These are phyloP conservation scores for Aristolochia fimbriata DNA, from an alignment of 164 flowering plant species.

Conservation along the genomic window DNA sequence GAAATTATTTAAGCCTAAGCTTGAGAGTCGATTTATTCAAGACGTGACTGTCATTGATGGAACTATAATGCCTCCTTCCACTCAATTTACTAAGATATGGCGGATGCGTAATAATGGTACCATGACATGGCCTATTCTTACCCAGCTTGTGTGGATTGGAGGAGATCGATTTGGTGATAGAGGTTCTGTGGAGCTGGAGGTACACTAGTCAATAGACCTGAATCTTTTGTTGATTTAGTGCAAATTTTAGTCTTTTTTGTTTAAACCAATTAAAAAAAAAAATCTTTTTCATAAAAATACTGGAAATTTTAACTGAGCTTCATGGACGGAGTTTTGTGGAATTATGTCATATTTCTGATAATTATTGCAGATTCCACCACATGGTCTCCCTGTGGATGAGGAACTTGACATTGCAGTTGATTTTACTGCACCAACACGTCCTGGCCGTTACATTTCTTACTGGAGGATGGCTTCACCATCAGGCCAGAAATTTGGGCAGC, in stretches of 20 bases:
- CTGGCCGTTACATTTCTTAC: slow-evolving; percentile 78
- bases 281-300: neutral
- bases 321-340: no score
- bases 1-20: slow-evolving; percentile 20
- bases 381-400: slow-evolving; percentile 32
- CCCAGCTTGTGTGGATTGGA: slow-evolving; percentile 67
- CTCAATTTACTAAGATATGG: slow-evolving; percentile 85
- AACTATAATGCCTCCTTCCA: slow-evolving; percentile 52
- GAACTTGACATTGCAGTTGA: slow-evolving; percentile 74
- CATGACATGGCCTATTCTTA: slow-evolving; percentile 48
- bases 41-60: slow-evolving; percentile 79
- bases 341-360: neutral
- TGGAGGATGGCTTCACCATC: slow-evolving; percentile 77
- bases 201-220: slow-evolving; percentile 4
- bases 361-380: slow-evolving; percentile 37
- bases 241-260: no score
- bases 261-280: no score
- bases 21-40: slow-evolving; percentile 52
- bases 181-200: slow-evolving; percentile 45
- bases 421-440: slow-evolving; percentile 57
- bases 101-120: slow-evolving; percentile 74
- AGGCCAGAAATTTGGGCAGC: slow-evolving; percentile 72
- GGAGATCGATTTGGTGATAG: slow-evolving; percentile 44
- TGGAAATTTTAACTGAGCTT: no score
- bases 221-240: neutral